Base-by-base conservation (phyloP, 768 basidiomycete species). In the Tylopilus felleus region DNA sequence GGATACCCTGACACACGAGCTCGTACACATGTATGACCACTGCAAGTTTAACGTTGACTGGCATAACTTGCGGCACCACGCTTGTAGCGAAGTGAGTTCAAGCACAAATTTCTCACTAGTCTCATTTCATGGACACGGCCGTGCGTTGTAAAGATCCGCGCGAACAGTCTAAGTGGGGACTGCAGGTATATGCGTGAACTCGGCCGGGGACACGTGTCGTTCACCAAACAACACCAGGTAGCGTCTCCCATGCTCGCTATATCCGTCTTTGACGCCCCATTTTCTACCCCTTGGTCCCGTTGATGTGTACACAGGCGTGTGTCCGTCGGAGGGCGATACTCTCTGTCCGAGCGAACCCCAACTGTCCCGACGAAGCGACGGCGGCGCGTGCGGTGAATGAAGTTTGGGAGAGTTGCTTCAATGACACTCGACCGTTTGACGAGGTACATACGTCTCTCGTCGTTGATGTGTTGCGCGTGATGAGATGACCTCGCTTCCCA, bases 381-480 rank as follows among this genome's bases (percentile, higher is more conserved):
- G 96, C 95, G 13, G 93, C 94, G 68, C 80, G 81, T 53, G 93
- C 85, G 1, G 95, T 98, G 43, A 97, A 98, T 60, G 91, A 97
- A 68, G 96, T 96, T 31, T 99, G 91, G 89, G 93, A 93, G 65
- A 93, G 91, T 61, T 99, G 96, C 70, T 94, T 91, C 72, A 86
- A 81, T 35, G 97, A 98, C 68, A 98, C 95, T 7, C 74, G 96
- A 58, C 96, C 97, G 9, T 99, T 98, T 69, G 97, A 99, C 69
- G 95, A 98, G 86, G 93, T 92, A 62, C 51, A 67, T 33, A 33
- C 12, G 33, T 33, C 14, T 57, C 13, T 8, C 35, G 29, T 9
- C 21, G 10, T 56, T 9, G 45, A 39, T 44, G 36, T 25, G 47
- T 45, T 35, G 14, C n/a, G 45, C 22, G 16, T 47, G 48, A 8